These are phyloP conservation scores for Thelephora aurantiotincta DNA, from an alignment of 768 basidiomycete genomes.

Conservation along the genomic window DNA sequence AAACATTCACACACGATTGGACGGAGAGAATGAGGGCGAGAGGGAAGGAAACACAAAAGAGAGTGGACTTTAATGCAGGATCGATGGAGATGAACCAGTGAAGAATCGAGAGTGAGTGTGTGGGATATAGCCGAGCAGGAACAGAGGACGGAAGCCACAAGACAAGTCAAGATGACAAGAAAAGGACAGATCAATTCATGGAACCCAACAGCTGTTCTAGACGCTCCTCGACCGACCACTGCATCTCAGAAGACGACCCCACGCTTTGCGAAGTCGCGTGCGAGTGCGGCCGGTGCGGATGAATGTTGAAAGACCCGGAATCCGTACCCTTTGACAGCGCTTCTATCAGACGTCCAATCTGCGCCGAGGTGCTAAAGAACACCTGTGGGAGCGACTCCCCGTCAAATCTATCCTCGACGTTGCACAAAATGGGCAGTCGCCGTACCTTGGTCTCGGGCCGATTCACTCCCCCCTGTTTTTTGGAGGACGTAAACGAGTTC, in stretches of 20 bases:
- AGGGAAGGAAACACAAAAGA: no score
- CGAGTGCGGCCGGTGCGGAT: conserved; percentile 23
- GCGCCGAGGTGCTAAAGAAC: conserved; percentile 59
- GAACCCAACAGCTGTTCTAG: conserved; percentile 55
- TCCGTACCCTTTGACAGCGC: conserved; percentile 71
- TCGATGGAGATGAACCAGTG: no score
- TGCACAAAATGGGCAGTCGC: neutral
- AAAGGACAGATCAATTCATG: conserved; percentile 13
- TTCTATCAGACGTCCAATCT: conserved; percentile 77
- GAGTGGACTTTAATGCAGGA: no score
- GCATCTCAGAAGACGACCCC: conserved; percentile 44
- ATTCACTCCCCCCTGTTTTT: conserved; percentile 39
- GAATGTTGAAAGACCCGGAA: conserved; percentile 71
- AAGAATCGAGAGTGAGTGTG: no score
- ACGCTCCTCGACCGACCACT: conserved; percentile 66
- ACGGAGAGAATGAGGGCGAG: no score
- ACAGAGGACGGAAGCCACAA: neutral
- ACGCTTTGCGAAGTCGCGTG: conserved; percentile 41
- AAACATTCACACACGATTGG: no score
- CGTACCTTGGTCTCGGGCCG: conserved; percentile 78
- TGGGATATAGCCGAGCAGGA: neutral
- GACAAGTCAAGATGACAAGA: neutral
- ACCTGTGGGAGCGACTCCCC: conserved; percentile 27
- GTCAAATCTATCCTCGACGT: neutral
- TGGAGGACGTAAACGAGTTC: conserved; percentile 43